Evolutionary conservation across 306 rosid species (phyloP).

Genomic region (Delonix regia): DNA sequence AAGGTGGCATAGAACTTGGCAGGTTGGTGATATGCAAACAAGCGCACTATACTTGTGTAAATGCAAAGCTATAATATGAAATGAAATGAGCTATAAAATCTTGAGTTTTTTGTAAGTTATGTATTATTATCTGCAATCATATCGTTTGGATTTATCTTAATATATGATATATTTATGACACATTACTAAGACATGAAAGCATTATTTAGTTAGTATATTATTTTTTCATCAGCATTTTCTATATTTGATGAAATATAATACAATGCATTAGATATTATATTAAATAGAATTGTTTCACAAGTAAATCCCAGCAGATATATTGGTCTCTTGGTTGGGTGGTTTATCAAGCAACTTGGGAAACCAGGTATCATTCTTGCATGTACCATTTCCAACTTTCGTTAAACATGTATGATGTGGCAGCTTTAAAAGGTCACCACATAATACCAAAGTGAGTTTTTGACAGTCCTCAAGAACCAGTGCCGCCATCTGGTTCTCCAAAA

Average conservation of each 20-base stretch:
- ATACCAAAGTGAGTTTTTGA: neutral
- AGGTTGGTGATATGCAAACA: conserved; percentile 58
- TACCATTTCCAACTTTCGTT: neutral
- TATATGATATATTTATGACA: conserved; percentile 8
- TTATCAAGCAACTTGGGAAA: neutral
- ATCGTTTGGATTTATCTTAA: neutral
- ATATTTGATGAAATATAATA: neutral
- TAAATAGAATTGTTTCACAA: neutral
- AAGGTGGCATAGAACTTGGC: conserved; percentile 79
- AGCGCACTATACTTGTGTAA: conserved; percentile 29
- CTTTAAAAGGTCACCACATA: neutral
- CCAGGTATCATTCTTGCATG: neutral
- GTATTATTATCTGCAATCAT: neutral
- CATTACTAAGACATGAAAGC: neutral
- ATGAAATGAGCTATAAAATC: conserved; percentile 14
- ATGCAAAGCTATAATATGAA: conserved; percentile 29
- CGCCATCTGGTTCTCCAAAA: neutral
- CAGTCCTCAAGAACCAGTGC: neutral
- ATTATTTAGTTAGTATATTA: neutral
- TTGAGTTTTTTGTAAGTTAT: conserved; percentile 16
- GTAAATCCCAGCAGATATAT: neutral
- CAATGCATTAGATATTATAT: neutral
- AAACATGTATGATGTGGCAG: neutral
- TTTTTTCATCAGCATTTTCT: neutral
- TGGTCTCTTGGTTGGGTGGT: conserved; percentile 1